Evolutionary conservation across 805 yeast species (phyloP).

Genomic region (Candida quercuum): DNA sequence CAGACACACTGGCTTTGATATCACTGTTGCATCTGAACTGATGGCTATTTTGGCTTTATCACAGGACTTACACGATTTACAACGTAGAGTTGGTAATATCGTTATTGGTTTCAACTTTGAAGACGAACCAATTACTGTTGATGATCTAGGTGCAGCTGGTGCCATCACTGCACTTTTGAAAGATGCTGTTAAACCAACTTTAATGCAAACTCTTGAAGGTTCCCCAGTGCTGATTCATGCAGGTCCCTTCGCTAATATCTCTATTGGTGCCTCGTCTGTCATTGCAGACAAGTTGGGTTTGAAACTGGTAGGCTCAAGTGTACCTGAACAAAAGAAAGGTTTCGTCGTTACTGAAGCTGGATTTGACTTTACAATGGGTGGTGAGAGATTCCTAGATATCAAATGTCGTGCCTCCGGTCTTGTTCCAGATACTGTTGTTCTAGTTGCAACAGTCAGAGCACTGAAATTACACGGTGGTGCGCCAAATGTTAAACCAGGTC

Average conservation of each 20-base stretch:
- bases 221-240: constrained; percentile 86
- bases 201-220: constrained; percentile 86
- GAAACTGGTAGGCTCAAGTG: constrained; percentile 62
- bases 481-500: constrained; percentile 83
- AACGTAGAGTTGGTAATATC: constrained; percentile 69
- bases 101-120: constrained; percentile 65
- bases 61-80: constrained; percentile 62
- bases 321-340: constrained; percentile 53
- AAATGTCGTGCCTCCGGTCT: constrained; percentile 80
- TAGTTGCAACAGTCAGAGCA: constrained; percentile 83
- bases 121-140: constrained; percentile 75
- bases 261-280: constrained; percentile 82
- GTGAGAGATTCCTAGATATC: constrained; percentile 79
- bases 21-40: constrained; percentile 79
- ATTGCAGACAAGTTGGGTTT: constrained; percentile 80
- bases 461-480: constrained; percentile 87
- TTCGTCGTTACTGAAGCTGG: constrained; percentile 87
- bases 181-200: constrained; percentile 79
- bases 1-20: constrained; percentile 75
- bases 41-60: constrained; percentile 83
- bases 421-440: constrained; percentile 69
- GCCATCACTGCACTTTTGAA: constrained; percentile 77
- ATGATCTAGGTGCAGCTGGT: constrained; percentile 83
- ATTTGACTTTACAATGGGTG: constrained; percentile 89
- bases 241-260: constrained; percentile 85